phyloP scores from a whole-genome alignment of 2,329 filamentous ascomycete genomes.

The Colletotrichum phormii region DNA sequence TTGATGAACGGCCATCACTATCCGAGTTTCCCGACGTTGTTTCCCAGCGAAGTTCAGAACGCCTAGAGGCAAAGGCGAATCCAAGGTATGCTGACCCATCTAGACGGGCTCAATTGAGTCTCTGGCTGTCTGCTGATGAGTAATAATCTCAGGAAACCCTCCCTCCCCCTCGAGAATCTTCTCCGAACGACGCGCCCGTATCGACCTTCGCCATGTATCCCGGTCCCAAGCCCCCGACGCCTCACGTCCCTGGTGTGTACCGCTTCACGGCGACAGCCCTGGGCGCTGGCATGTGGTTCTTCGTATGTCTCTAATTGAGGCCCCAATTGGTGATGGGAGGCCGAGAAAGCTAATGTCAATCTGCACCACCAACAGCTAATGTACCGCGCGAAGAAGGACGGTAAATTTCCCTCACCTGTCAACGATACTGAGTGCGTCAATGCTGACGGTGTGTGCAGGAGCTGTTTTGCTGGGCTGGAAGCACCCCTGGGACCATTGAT shows the following conservation, averaged over 20 bases:
- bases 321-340: background rate
- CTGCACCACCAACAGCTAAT: constrained; percentile 72
- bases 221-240: constrained; percentile 54
- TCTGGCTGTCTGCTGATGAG: background rate
- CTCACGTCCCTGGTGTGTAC: constrained; percentile 74
- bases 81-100: background rate
- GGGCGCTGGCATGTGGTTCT: constrained; percentile 99
- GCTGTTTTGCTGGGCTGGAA: constrained; percentile 90
- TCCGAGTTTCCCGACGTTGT: background rate
- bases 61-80: constrained; percentile 1
- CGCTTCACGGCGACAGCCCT: constrained; percentile 87
- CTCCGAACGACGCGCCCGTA: constrained; percentile 8
- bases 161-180: background rate
- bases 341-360: constrained; percentile 29
- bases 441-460: constrained; percentile 52
- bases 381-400: constrained; percentile 97
- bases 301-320: constrained; percentile 70
- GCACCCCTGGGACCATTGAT: constrained; percentile 95
- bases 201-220: constrained; percentile 20
- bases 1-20: background rate
- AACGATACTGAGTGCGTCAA: background rate
- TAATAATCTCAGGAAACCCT: background rate
- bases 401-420: constrained; percentile 54
- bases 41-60: background rate
- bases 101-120: background rate